phyloP scores from a whole-genome alignment of 2,329 filamentous ascomycete genomes.

The Cryphonectria radicalis region DNA sequence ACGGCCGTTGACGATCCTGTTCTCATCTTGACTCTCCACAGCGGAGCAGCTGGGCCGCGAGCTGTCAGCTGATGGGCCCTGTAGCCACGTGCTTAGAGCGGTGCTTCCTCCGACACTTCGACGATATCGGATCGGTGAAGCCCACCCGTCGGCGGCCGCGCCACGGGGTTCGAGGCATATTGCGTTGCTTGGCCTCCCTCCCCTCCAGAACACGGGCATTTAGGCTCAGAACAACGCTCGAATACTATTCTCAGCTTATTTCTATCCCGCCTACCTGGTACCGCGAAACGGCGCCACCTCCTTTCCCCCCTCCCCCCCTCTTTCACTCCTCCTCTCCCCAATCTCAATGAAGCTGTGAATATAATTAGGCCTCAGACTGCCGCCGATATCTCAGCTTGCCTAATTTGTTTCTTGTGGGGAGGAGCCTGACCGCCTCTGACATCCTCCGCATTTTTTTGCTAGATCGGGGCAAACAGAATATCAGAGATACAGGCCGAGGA shows the following conservation, averaged over 20 bases:
- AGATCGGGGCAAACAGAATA: background rate
- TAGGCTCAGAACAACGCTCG: background rate
- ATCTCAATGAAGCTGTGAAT: background rate
- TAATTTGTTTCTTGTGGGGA: background rate
- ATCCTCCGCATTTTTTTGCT: background rate
- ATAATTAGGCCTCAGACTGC: background rate
- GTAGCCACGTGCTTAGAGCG: conserved; percentile 1
- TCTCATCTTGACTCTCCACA: background rate
- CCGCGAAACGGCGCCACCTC: background rate
- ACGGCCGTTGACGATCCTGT: conserved; percentile 1
- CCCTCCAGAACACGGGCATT: background rate
- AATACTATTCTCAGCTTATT: background rate
- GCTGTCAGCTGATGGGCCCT: background rate
- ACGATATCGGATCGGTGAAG: background rate
- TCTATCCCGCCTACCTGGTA: background rate
- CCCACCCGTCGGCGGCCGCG: background rate
- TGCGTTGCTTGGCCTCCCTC: background rate
- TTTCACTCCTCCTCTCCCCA: background rate
- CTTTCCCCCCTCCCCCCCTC: no score
- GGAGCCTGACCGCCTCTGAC: background rate
- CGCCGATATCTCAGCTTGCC: background rate
- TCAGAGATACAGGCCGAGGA: background rate
- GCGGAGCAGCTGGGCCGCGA: background rate
- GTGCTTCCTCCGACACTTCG: background rate
- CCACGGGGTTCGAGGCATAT: background rate